Evolutionary conservation across 169 alveolate species (phyloP).

Genomic region (Plasmodium cynomolgi): DNA sequence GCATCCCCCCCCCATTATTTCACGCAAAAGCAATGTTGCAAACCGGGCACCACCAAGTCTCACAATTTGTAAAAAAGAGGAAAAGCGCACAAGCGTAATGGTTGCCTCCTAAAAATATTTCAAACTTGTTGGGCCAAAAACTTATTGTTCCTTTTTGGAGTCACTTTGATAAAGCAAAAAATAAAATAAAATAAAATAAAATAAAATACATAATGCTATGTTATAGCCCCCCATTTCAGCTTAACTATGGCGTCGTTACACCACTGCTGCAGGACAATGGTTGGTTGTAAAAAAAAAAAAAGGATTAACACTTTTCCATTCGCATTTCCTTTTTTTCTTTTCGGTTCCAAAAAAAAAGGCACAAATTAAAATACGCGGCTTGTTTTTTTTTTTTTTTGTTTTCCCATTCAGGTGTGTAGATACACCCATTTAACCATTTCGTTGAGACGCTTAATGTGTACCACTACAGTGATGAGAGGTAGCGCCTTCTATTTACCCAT

Average conservation of each 20-base stretch:
- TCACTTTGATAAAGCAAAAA: not conserved
- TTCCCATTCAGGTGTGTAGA: slow-evolving; percentile 5
- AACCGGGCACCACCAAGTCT: not conserved
- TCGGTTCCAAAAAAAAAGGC: not conserved
- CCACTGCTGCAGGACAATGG: not conserved
- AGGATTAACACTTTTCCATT: not conserved
- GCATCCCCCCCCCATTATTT: not conserved
- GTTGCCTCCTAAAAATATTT: not conserved
- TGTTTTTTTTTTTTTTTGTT: not conserved
- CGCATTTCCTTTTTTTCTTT: not conserved
- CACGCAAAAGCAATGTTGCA: not conserved
- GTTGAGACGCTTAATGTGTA: not conserved
- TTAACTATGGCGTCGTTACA: not conserved
- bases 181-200: not conserved
- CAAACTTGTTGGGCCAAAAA: not conserved
- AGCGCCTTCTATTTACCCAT: not conserved
- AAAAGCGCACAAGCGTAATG: not conserved
- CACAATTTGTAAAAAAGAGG: not conserved
- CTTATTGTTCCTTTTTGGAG: not conserved
- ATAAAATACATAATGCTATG: not conserved
- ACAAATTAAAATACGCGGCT: not conserved
- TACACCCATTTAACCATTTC: not conserved
- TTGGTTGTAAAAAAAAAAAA: not conserved
- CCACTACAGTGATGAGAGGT: not conserved
- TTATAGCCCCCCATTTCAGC: not conserved